Base-by-base conservation (phyloP, 306 rosid genomes). In the Canavalia ensiformis region DNA sequence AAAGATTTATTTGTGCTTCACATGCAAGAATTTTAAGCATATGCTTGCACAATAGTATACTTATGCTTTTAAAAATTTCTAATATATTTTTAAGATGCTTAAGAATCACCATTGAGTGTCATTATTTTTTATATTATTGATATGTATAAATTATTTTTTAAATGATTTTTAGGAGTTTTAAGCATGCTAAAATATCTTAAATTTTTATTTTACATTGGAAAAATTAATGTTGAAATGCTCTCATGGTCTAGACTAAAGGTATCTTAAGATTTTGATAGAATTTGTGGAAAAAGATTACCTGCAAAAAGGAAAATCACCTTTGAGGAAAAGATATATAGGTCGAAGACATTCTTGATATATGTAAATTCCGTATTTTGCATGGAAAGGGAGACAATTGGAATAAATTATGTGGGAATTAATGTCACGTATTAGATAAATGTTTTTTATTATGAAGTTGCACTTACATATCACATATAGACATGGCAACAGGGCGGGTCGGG, bases 391-490 rank as follows among this genome's bases (percentile, higher is more conserved):
- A 95, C 93, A 50, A 87, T 95, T 78, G 98, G 98, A 74, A 88
- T 95, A 84, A 92, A 95, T 31, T 95, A 95, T 74, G 91, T 95
- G 97, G 98, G 97, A 72, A 95, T 95, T 97, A 97, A 95, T 87
- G 90, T 92, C 74, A 90, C 97, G 30, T 97, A 92, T 86, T 97
- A 95, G 97, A 97, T 94, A 85, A 64, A 72, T 52, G 33, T 57
- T 3, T 5, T 13, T 49, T 0, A 18, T 51, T 18, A 2, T 49
- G 72, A 45, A 67, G 10, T 45, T 68, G 8, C n/a, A 56, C 45
- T 45, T 52, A 18, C 25, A 18, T 18, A 18, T 18, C 25, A 18
- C 25, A 18, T 18, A 18, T 18, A 18, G 25, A 18, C 0, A 18
- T 18, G 25, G 25, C 25, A 18, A 18, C 25, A 18, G 25, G 25